Evolutionary conservation across 306 rosid species (phyloP).

Genomic region (Arachis hypogaea): DNA sequence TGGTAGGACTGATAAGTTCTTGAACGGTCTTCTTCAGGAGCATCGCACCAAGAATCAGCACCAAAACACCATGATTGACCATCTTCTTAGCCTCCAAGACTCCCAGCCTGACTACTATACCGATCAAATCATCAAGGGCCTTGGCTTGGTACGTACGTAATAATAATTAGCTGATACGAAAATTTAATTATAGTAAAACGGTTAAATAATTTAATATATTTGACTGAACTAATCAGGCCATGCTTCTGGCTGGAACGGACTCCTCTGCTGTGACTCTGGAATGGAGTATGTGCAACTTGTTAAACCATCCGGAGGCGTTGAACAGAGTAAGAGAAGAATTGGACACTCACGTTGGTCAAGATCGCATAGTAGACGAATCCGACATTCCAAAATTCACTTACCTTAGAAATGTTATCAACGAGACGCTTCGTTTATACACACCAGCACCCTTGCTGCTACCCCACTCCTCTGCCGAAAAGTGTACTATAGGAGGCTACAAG

Average conservation of each 20-base stretch:
- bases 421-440: constrained; percentile 49
- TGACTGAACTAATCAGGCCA: constrained; percentile 22
- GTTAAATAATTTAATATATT: too few species aligned
- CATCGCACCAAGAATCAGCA: constrained; percentile 26
- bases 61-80: constrained; percentile 50
- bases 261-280: constrained; percentile 55
- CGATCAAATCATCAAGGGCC: constrained; percentile 60
- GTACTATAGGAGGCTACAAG: constrained; percentile 41
- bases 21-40: constrained; percentile 49
- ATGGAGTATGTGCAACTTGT: constrained; percentile 36
- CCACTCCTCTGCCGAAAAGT: constrained; percentile 48
- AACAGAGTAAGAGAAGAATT: constrained; percentile 47
- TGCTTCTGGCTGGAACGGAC: constrained; percentile 53
- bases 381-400: constrained; percentile 53
- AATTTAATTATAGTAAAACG: too few species aligned
- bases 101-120: constrained; percentile 41
- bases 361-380: constrained; percentile 43
- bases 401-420: constrained; percentile 48
- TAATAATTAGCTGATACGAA: too few species aligned
- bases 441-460: constrained; percentile 54
- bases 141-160: constrained; percentile 31
- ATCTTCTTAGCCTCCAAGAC: constrained; percentile 48
- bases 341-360: constrained; percentile 43
- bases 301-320: constrained; percentile 46
- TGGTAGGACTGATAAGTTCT: constrained; percentile 32